Conservation (phyloP, 306 rosid species). For the Prunus dulcis region DNA sequence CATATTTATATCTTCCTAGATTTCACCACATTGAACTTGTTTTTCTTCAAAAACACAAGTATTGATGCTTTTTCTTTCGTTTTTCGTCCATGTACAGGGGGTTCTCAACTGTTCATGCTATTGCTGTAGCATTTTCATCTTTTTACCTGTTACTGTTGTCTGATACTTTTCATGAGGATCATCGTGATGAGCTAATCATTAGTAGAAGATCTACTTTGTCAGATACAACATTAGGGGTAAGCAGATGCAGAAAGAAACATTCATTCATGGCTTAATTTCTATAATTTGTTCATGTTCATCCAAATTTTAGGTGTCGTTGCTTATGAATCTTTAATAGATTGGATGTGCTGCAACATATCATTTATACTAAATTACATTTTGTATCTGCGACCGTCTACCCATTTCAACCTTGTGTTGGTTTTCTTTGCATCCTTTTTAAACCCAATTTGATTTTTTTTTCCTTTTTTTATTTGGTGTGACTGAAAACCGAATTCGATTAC, state of each 20-base stretch:
- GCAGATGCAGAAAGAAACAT: constrained; percentile 30
- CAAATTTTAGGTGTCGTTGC: neutral
- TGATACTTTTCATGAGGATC: constrained; percentile 50
- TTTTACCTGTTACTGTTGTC: constrained; percentile 61
- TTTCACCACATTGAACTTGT: constrained; percentile 17
- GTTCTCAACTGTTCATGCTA: constrained; percentile 84
- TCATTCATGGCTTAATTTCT: constrained; percentile 8
- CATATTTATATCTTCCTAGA: constrained; percentile 10
- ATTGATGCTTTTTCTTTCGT: neutral
- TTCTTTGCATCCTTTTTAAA: neutral
- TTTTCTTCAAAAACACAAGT: constrained; percentile 11
- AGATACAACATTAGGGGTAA: constrained; percentile 71
- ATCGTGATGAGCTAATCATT: constrained; percentile 41
- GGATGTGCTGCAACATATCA: neutral
- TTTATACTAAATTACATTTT: neutral
- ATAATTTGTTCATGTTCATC: neutral
- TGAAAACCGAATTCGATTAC: neutral
- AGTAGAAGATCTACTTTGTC: constrained; percentile 71
- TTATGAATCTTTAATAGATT: neutral
- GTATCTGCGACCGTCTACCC: neutral
- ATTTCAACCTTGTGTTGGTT: neutral
- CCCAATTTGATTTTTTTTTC: neutral
- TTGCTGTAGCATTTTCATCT: constrained; percentile 63
- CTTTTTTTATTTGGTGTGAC: no score
- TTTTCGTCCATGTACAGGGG: constrained; percentile 51